Conservation (phyloP, 202 grass and related monocot genomes). For the Zizania palustris region DNA sequence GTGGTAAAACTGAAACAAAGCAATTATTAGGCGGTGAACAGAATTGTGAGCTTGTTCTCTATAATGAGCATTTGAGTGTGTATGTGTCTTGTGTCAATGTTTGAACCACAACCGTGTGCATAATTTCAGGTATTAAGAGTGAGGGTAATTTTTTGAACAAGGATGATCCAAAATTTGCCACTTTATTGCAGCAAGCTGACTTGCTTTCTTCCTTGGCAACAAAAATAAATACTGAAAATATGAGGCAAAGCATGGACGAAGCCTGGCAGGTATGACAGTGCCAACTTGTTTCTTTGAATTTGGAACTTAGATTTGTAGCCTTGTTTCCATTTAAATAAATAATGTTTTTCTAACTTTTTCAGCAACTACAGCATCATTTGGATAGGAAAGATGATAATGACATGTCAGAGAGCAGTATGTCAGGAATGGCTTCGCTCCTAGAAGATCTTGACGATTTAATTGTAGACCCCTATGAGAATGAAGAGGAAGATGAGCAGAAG, state of each 20-base stretch:
- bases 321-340: constrained; percentile 10
- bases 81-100: background rate
- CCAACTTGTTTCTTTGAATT: constrained; percentile 9
- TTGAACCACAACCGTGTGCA: constrained; percentile 30
- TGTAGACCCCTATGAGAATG: constrained; percentile 66
- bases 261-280: constrained; percentile 67
- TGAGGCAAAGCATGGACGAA: constrained; percentile 81
- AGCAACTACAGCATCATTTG: constrained; percentile 82
- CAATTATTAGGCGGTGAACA: constrained; percentile 29
- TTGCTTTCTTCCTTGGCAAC: constrained; percentile 75
- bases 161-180: constrained; percentile 53
- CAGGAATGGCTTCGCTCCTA: constrained; percentile 63
- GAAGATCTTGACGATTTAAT: constrained; percentile 88
- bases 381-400: constrained; percentile 68
- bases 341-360: constrained; percentile 32
- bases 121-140: constrained; percentile 52
- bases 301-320: background rate
- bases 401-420: constrained; percentile 52
- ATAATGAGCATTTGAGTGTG: constrained; percentile 28
- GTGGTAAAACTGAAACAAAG: constrained; percentile 16
- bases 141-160: constrained; percentile 63
- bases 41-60: constrained; percentile 14
- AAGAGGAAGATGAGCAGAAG: constrained; percentile 53
- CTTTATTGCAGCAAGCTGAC: constrained; percentile 81
- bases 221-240: constrained; percentile 74